A percentile compares a stretch with the other conserved stretches of the same genome.
These are phyloP conservation scores for Podospora pseudocomata DNA, from an alignment of 495 filamentous ascomycete genomes.

Conservation along the genomic window DNA sequence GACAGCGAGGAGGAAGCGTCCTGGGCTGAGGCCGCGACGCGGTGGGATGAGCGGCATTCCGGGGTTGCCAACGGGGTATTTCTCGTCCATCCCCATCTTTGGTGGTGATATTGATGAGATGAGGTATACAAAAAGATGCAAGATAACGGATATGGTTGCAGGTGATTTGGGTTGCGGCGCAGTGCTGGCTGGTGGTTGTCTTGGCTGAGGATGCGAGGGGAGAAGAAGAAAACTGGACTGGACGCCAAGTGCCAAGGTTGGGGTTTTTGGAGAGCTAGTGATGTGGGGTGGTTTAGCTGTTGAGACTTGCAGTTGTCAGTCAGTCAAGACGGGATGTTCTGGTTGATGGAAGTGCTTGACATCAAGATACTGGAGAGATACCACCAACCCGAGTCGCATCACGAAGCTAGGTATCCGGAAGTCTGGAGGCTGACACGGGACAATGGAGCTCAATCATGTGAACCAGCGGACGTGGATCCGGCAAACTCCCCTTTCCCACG, in stretches of 20 bases:
- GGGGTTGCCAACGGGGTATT: slow-evolving; percentile 12
- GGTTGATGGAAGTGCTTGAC: background rate
- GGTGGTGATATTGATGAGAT: background rate
- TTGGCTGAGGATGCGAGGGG: background rate
- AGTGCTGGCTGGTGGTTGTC: background rate
- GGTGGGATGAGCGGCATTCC: slow-evolving; percentile 16
- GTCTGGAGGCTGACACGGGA: background rate
- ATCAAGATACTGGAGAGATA: no score
- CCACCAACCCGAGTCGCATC: no score
- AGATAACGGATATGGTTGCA: background rate
- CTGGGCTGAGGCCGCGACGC: slow-evolving; percentile 14
- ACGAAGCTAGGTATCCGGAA: background rate
- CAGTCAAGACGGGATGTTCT: background rate
- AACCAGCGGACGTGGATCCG: background rate
- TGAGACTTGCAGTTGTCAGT: background rate
- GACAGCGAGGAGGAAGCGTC: slow-evolving; percentile 11
- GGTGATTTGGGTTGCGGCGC: background rate
- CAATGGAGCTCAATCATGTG: background rate
- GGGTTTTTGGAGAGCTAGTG: background rate
- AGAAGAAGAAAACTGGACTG: background rate
- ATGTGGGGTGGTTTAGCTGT: background rate
- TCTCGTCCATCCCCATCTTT: slow-evolving; percentile 23
- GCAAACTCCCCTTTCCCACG: background rate
- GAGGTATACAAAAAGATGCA: background rate
- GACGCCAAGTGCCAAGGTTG: background rate